These are phyloP conservation scores for Canavalia gladiata DNA, from an alignment of 306 rosid genomes.

Conservation along the genomic window DNA sequence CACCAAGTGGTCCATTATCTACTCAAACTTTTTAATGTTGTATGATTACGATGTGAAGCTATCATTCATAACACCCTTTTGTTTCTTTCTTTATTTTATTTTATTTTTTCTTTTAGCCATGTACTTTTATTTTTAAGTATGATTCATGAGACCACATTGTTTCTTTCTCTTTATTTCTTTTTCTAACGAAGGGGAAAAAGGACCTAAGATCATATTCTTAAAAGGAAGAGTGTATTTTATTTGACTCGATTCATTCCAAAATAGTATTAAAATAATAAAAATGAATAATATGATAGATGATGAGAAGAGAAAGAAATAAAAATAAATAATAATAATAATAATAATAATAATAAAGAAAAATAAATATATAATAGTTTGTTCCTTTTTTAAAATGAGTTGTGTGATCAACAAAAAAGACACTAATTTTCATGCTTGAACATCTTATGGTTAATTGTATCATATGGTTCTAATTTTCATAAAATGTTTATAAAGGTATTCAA, in stretches of 20 bases:
- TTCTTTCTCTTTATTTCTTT: no score
- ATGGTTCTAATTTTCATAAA: background rate
- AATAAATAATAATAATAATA: no score
- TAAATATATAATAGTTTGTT: no score
- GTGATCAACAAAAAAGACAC: background rate
- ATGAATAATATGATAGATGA: no score
- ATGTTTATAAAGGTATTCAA: background rate
- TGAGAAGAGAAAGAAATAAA: no score
- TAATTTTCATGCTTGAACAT: no score
- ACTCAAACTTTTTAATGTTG: background rate
- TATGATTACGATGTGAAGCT: background rate
- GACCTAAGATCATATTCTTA: background rate
- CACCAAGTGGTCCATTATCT: slow-evolving; percentile 8
- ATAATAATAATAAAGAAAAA: no score
- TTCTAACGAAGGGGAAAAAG: background rate
- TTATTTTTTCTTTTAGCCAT: background rate
- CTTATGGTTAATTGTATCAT: no score
- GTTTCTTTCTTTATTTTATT: no score
- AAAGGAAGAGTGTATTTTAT: background rate
- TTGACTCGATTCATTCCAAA: no score
- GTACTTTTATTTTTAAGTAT: background rate
- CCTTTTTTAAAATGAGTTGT: background rate
- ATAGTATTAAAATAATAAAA: no score
- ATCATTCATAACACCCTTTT: background rate
- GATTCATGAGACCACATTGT: no score